Evolutionary conservation across 257 asterid species (phyloP), one percentile per base, ranked within the genome.

Genomic region (Pogostemon cablin): DNA sequence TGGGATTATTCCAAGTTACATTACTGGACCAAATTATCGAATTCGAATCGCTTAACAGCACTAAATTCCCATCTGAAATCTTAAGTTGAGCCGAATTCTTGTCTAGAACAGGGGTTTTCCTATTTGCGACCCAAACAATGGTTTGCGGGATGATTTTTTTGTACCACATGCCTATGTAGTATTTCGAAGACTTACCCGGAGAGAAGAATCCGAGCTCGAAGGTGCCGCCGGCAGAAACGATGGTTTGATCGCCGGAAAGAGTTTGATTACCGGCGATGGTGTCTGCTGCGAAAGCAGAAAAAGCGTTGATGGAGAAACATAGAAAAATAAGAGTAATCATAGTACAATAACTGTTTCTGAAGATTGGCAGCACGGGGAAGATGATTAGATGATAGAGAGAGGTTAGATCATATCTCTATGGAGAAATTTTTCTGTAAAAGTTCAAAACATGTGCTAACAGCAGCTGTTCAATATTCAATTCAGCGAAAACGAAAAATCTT

Each of bases 121-220:
- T 79, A 76, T 86, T 86, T 8, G 95, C 95, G 3, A 86, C 87
- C 95, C 90, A 88, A 17, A 86, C 86, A 8, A 78, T 59, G 69
- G 87, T 81, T 46, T 3, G 72, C 34, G 7, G 3, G 47, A 52
- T 57, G 41, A 83, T 73, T 35, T 55, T 75, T n/a, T 47, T 79
- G 82, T 81, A 83, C 88, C 90, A 85, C 15, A 83, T 85, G 68
- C 87, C 87, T 65, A 85, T 74, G 70, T 85, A 78, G 73, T 66
- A 56, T 12, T 72, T 72, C 0, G 90, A 77, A 62, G 90, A 78
- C 32, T 52, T 80, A 74, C 90, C 86, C 54, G 84, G 86, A 8
- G 54, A 32, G 80, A 82, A 82, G 75, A 85, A 82, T 1, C 90
- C 87, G 6, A 85, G 86, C 55, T 50, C 79, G 50, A 80, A 85